A percentile compares a stretch with the other conserved stretches of the same genome.
phyloP scores from a whole-genome alignment of 108 stramenopile genomes.

The Pelagomonas calceolata region DNA sequence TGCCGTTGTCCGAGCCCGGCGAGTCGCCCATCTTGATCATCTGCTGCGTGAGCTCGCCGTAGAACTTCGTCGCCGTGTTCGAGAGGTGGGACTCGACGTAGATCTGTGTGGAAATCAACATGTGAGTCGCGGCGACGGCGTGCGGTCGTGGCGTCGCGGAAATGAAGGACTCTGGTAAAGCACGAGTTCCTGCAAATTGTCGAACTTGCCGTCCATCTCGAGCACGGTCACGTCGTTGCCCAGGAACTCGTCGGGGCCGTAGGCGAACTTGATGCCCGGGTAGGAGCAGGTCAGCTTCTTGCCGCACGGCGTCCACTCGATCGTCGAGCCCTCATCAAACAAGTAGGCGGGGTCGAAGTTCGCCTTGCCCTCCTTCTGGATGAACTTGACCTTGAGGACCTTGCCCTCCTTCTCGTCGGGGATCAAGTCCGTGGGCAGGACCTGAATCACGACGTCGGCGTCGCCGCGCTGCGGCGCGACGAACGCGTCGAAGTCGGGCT shows the following conservation, averaged over 20 bases:
- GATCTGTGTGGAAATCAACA: conserved; percentile 46
- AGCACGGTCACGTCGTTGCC: conserved; percentile 69
- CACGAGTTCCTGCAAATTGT: conserved; percentile 87
- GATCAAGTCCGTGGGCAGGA: conserved; percentile 87
- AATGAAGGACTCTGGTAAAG: too few relatives aligned
- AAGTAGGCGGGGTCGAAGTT: conserved; percentile 85
- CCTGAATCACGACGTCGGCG: conserved; percentile 84
- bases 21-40: conserved; percentile 84
- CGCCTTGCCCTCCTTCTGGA: conserved; percentile 79
- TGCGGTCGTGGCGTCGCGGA: neutral
- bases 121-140: neutral
- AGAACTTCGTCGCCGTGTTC: conserved; percentile 86
- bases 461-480: conserved; percentile 86
- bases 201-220: conserved; percentile 92
- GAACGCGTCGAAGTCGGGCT: conserved; percentile 59
- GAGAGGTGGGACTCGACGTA: conserved; percentile 84
- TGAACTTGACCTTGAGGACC: conserved; percentile 82
- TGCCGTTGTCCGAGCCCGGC: conserved; percentile 88
- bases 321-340: conserved; percentile 83
- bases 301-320: conserved; percentile 76
- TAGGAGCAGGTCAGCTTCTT: conserved; percentile 75
- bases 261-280: conserved; percentile 86
- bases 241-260: conserved; percentile 72
- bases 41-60: conserved; percentile 87
- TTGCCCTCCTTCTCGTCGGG: conserved; percentile 71